Evolutionary conservation across 116 monocot genomes (phyloP), one percentile per base, ranked within the genome.

Genomic region (Papilionanthe hybrid): DNA sequence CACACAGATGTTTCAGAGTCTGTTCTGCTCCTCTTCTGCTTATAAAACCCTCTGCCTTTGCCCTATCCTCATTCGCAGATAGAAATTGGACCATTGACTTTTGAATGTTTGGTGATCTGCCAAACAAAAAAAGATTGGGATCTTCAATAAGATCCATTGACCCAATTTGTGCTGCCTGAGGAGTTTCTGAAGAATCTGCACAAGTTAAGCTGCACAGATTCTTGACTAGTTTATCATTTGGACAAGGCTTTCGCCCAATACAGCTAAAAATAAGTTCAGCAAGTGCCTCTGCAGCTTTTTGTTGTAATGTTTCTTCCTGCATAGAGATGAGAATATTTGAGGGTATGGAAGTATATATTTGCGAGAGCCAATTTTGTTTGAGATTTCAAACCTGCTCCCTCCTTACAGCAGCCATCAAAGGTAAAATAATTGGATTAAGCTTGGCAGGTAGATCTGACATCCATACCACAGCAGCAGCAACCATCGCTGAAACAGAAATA

Each of bases 361-460:
- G 9, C 12, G 48, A 75, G 75, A 37, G n/a, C 15, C 53, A 55
- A 55, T n/a, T 71, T 15, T 55, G 67, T 32, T 67, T 22, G 23
- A 73, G 75, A 55, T 48, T 17, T 68, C 72, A 30, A 55, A 98
- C 98, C 88, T 95, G 93, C 81, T 99, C 98, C 53, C 95, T 93
- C 83, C 92, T 99, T n/a, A 95, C 76, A 79, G 98, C 88, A 87
- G 98, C 93, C 95, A 95, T 99, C 72, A 99, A 84, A 60, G 98
- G 98, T 42, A 99, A 87, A 93, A 99, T 95, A 29, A 99, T 79
- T 75, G 95, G 98, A 81, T 99, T 99, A 49, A 99, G 86, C 73
- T 82, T 94, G 10, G 91, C 78, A 78, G 98, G 98, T 55, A 99
- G 80, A 58, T 90, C 90, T 67, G 93, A 87, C 84, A 90, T 99